Evolutionary conservation across 1,284 basidiomycete genomes (phyloP), one percentile per base, ranked within the genome.

Genomic region (Amylostereum areolatum): DNA sequence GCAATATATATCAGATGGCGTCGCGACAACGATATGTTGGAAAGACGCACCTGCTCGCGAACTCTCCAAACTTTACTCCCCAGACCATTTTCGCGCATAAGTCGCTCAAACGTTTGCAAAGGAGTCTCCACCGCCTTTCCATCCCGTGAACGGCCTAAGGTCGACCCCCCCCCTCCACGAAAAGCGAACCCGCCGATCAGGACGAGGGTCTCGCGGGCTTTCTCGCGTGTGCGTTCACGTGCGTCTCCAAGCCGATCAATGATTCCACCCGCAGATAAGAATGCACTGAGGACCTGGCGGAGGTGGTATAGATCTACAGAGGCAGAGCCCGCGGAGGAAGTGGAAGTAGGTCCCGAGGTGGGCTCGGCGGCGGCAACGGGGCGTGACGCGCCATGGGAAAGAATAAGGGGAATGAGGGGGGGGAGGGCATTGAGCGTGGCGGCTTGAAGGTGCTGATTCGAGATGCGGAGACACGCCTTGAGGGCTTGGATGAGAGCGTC

Each of bases 231-330:
- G 51, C 75, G 77, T 61, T 92, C 89, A 58, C 84, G 75, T 41
- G 66, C 78, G 63, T 95, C 92, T 29, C 89, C 90, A 11, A 95
- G 77, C 48, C 87, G 81, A 59, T 94, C 92, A 53, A 94, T 73
- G 32, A 92, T 71, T 37, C 88, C 88, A 45, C 85, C 85, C 2
- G 81, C 60, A 27, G 86, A 80, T 39, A 92, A 71, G 60, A 92
- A 84, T 11, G 85, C 79, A 47, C 67, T 65, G 48, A 91, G 68
- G 33, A 79, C 75, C 52, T 83, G 76, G 43, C 87, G 85, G 43
- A 92, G 76, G 30, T 74, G 72, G 42, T 70, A 62, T 37, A 72
- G 62, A 61, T 89, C 85, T 31, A 81, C 64, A 37, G 72, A 59
- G 27, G 71, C 71, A 18, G 67, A 64, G 27, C 64, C 61, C n/a